phyloP scores from a whole-genome alignment of 495 filamentous ascomycete genomes.

The Trypethelium eluteriae region DNA sequence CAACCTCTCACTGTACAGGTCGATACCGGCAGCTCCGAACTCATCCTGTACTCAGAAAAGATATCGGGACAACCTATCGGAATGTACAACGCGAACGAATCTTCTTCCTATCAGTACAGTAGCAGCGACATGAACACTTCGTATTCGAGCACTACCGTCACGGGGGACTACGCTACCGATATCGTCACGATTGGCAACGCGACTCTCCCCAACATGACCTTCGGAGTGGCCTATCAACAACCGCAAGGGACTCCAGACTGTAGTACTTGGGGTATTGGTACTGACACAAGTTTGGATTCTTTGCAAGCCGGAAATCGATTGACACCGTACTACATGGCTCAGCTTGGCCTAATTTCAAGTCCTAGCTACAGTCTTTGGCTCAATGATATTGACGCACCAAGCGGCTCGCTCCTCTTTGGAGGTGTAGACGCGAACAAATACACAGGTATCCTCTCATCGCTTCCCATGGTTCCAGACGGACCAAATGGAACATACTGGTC shows the following conservation, averaged over 20 bases:
- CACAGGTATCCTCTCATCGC: background rate
- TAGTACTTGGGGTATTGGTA: background rate
- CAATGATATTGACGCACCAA: background rate
- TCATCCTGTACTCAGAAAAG: conserved; percentile 73
- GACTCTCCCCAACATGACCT: background rate
- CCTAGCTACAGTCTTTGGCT: background rate
- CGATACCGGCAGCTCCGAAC: conserved; percentile 62
- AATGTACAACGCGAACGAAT: conserved; percentile 15
- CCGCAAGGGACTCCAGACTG: background rate
- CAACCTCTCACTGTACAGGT: conserved; percentile 38
- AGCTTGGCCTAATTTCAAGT: background rate
- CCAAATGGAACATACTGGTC: background rate
- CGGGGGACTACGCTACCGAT: background rate
- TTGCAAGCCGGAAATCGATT: background rate
- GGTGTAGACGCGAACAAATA: background rate
- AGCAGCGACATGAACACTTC: background rate
- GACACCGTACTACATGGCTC: background rate
- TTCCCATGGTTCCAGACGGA: background rate
- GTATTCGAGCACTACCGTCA: background rate
- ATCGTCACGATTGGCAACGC: background rate
- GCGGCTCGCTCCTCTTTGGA: conserved; percentile 1
- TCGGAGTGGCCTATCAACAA: background rate
- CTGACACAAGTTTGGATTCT: too few species aligned
- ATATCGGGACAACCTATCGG: conserved; percentile 9
- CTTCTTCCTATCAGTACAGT: conserved; percentile 8